Base-by-base conservation (phyloP, 2,329 filamentous ascomycete genomes). In the Xylariales sp. region DNA sequence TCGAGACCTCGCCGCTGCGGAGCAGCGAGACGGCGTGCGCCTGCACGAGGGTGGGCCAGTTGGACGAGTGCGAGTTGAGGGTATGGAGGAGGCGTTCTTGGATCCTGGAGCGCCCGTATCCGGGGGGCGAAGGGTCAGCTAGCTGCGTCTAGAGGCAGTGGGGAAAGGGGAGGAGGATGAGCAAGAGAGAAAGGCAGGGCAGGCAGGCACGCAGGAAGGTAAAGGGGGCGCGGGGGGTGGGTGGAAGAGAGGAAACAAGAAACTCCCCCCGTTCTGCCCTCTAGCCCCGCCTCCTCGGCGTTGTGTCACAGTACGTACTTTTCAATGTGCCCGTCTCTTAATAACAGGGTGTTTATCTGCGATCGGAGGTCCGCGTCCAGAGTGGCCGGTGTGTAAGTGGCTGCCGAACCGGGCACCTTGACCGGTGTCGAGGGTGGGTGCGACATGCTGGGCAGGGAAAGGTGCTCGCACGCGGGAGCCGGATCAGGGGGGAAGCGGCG, bases 1-100 rank as follows among this genome's bases (percentile, higher is more conserved):
- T 79, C 16, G 67, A 70, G 33, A 71, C 68, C 44, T 81, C 73
- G 57, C 76, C 76, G 30, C 68, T 72, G 44, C 78, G 78, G 17
- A 83, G 70, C 47, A 83, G 72, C 15, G 67, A 48, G 23, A 82
- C 69, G 27, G 78, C 79, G 59, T 81, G 78, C 38, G 63, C 59
- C 51, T 82, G 76, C 45, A 83, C 64, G 33, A 63, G 52, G 10
- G 78, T 78, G 3, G 78, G 78, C 78, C 79, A 83, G 66, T 83
- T 79, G 46, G 70, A 63, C 5, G 65, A 57, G 60, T 81, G 67
- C 33, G 78, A 64, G 57, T 83, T 66, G 37, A 83, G 74, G 43
- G 73, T 59, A 61, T 83, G 78, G 29, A 82, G 72, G 53, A 83
- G 72, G 29, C 70, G 63, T 40, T 83, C 78, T 66, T 83, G 78